Base-by-base conservation (phyloP, 2,329 filamentous ascomycete species). In the Sporothrix protearum region DNA sequence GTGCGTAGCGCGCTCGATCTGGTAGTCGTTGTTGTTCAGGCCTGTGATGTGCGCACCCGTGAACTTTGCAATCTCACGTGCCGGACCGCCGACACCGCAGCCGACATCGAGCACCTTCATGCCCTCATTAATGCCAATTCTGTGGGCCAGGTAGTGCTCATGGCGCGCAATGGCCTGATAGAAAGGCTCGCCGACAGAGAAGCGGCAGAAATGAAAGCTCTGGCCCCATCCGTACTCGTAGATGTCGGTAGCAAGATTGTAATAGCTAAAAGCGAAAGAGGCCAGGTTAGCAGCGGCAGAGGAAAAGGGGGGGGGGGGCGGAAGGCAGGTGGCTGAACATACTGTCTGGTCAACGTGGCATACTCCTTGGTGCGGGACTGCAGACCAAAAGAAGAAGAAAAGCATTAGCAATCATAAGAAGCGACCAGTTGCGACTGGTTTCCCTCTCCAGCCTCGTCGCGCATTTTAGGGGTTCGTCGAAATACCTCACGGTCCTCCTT, bases 1-100 rank as follows among this genome's bases (percentile, higher is more conserved):
- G 70, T 87, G 85, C 16, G 89, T 94, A n/a, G 94, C 95, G 75
- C 96, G 92, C 80, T 97, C 89, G 76, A 98, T 97, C 84, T 98
- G 96, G 85, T 99, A 99, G 84, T 97, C 93, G 82, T 98, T 98
- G 89, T 97, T 98, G 89, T 98, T 99, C 80, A 98, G 84, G 57
- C 96, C 96, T 30, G 93, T 91, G 74, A 98, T 88, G 77, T 97
- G 93, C 77, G 89, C 91, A 73, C 92, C 95, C 12, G 93, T 91
- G 84, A 99, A 99, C 83, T 96, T 96, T 83, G 92, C 93, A 78
- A 99, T 98, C 85, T 98, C 94, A 74, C 94, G 89, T 7, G 95
- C 96, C 28, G 96, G 96, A 63, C 96, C 96, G 78, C 96, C 96
- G 71, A 98, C 94, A 87, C 96, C 96, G 78, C 96, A 99, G 73